These are phyloP conservation scores for Dissophora globulifera DNA, from an alignment of 192 early-diverging fungal species.

Conservation along the genomic window DNA sequence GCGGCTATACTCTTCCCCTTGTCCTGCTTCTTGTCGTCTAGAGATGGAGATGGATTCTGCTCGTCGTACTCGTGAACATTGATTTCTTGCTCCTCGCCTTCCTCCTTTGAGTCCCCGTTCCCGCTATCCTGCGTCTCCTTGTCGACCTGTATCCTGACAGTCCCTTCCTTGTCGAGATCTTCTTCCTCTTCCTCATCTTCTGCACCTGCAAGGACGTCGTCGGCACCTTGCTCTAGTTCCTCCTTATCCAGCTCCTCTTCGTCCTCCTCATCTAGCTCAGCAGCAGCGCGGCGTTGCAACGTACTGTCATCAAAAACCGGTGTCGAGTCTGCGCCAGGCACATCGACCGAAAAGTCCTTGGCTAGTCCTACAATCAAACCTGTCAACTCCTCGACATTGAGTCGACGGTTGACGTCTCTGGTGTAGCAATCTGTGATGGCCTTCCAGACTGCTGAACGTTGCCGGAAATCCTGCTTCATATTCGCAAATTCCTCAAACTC, in stretches of 20 bases:
- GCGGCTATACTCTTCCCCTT: background rate
- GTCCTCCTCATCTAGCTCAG: slow-evolving; percentile 3
- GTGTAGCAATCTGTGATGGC: slow-evolving; percentile 46
- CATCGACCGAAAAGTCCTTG: slow-evolving; percentile 22
- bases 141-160: slow-evolving; percentile 19
- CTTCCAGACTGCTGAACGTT: slow-evolving; percentile 27
- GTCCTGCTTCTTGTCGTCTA: background rate
- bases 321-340: background rate
- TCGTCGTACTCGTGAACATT: slow-evolving; percentile 47
- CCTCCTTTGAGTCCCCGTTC: background rate
- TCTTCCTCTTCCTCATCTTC: slow-evolving; percentile 6
- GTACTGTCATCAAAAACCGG: background rate
- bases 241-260: background rate
- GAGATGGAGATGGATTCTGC: background rate
- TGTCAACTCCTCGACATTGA: slow-evolving; percentile 34
- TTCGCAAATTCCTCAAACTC: slow-evolving; percentile 45
- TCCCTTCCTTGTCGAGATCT: slow-evolving; percentile 8
- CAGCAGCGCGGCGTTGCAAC: background rate
- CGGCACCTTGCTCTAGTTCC: background rate
- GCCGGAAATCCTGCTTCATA: slow-evolving; percentile 45
- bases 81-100: slow-evolving; percentile 10
- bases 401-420: slow-evolving; percentile 40
- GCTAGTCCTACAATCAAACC: slow-evolving; percentile 29
- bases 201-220: background rate
- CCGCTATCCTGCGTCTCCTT: background rate